Conservation (phyloP, 1,284 basidiomycete species). For the Rhodotorula sp. region DNA sequence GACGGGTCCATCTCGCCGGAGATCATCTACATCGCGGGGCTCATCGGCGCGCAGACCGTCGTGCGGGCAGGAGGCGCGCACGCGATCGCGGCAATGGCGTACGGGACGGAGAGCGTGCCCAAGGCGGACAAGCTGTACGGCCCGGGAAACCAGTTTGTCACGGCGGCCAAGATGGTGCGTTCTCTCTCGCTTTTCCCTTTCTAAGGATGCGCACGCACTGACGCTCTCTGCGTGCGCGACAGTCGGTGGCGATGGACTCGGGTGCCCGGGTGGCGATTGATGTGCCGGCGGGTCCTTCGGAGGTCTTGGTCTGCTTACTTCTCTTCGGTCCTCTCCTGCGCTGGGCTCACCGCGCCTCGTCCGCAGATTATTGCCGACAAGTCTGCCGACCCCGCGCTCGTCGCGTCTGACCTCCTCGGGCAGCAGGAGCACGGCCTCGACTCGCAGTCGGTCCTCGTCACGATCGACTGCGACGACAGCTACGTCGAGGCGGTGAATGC, state of each 20-base stretch:
- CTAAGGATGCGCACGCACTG: not conserved
- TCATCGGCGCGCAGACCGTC: conserved; percentile 83
- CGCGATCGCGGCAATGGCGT: conserved; percentile 95
- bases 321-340: no score
- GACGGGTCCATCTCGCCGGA: conserved; percentile 92
- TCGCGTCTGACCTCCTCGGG: conserved; percentile 93
- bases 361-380: conserved; percentile 86
- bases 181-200: not conserved
- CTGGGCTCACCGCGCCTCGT: conserved; percentile 11
- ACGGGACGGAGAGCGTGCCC: conserved; percentile 92
- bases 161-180: conserved; percentile 89
- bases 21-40: conserved; percentile 88
- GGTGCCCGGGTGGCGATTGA: conserved; percentile 95
- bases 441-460: conserved; percentile 93
- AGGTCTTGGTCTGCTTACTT: conserved; percentile 77
- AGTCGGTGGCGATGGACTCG: conserved; percentile 67
- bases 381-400: conserved; percentile 81
- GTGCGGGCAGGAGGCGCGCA: conserved; percentile 95
- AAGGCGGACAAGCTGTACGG: conserved; percentile 99
- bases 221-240: not conserved
- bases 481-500: conserved; percentile 74
- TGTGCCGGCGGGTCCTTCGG: conserved; percentile 98
- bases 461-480: conserved; percentile 66
- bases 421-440: conserved; percentile 98
- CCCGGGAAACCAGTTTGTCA: conserved; percentile 99